These are phyloP conservation scores for Echria macrotheca DNA, from an alignment of 495 filamentous ascomycete genomes.

Conservation along the genomic window DNA sequence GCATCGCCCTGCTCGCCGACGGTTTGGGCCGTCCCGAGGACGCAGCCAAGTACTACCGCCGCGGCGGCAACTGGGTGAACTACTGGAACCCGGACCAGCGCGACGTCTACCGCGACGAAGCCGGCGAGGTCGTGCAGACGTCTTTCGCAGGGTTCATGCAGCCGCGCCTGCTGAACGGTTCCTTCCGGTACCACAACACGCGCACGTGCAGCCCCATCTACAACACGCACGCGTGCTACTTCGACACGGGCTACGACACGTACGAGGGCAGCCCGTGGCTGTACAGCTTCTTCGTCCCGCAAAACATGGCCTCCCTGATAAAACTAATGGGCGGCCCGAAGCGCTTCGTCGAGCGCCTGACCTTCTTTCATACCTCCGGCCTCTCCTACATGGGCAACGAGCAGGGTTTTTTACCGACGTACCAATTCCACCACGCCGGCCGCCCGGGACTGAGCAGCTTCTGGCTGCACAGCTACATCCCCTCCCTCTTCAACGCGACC, in stretches of 20 bases:
- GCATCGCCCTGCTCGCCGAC: conserved; percentile 49
- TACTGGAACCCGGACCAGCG: conserved; percentile 44
- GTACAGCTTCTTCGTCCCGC: conserved; percentile 66
- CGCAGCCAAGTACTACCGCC: conserved; percentile 50
- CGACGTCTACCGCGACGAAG: conserved; percentile 26
- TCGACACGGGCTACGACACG: conserved; percentile 57
- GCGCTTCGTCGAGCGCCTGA: conserved; percentile 53
- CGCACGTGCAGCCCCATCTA: conserved; percentile 53
- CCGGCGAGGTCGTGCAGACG: conserved; percentile 23
- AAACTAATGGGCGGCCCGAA: conserved; percentile 52
- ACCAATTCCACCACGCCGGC: conserved; percentile 68
- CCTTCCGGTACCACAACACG: conserved; percentile 62
- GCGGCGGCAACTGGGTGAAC: conserved; percentile 54
- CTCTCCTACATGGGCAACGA: conserved; percentile 71
- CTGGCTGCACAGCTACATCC: conserved; percentile 61
- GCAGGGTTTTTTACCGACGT: conserved; percentile 64
- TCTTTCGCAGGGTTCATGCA: conserved; percentile 65
- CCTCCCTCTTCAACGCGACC: conserved; percentile 57
- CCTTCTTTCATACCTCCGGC: conserved; percentile 57
- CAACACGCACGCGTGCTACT: conserved; percentile 43
- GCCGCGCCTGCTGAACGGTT: conserved; percentile 56
- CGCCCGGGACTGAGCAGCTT: conserved; percentile 58
- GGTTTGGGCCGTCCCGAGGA: conserved; percentile 46
- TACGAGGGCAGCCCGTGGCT: conserved; percentile 70
- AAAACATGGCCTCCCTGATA: conserved; percentile 61